These are phyloP conservation scores for Fusarium veterinarium DNA, from an alignment of 2,329 filamentous ascomycete species.

Conservation along the genomic window DNA sequence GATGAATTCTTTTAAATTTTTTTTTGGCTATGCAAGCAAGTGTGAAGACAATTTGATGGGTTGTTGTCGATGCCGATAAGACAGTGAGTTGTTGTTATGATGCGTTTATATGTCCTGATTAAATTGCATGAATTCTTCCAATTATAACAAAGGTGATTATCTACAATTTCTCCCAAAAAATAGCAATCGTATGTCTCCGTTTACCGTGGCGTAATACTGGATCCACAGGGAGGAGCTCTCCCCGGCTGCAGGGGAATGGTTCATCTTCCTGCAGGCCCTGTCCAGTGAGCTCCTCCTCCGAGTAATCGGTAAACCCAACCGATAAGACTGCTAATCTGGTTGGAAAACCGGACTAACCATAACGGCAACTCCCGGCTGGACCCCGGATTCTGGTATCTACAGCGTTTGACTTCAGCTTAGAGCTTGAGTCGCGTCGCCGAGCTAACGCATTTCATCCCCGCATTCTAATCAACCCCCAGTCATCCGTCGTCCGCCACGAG, in stretches of 20 bases:
- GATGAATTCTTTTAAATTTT: no score
- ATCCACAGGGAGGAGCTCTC: conserved; percentile 25
- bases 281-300: conserved; percentile 8
- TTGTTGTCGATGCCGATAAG: neutral
- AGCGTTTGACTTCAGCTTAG: neutral
- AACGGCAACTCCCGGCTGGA: conserved; percentile 3
- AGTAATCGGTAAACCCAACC: neutral
- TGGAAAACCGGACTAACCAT: neutral
- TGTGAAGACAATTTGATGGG: neutral
- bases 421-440: neutral
- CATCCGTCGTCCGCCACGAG: conserved; percentile 1
- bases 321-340: conserved; percentile 6
- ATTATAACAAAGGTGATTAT: neutral
- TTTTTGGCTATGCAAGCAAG: neutral
- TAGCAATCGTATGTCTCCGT: neutral
- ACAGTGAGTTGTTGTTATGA: neutral
- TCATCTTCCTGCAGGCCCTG: neutral
- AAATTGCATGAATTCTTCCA: neutral
- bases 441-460: neutral
- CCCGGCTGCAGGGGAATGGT: neutral
- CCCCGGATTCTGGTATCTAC: conserved; percentile 9
- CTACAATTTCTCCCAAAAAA: neutral
- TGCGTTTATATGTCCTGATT: neutral
- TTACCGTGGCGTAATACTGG: neutral
- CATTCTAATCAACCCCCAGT: conserved; percentile 1